These are phyloP conservation scores for Trichoderma reesei DNA, from an alignment of 495 filamentous ascomycete species.

Conservation along the genomic window DNA sequence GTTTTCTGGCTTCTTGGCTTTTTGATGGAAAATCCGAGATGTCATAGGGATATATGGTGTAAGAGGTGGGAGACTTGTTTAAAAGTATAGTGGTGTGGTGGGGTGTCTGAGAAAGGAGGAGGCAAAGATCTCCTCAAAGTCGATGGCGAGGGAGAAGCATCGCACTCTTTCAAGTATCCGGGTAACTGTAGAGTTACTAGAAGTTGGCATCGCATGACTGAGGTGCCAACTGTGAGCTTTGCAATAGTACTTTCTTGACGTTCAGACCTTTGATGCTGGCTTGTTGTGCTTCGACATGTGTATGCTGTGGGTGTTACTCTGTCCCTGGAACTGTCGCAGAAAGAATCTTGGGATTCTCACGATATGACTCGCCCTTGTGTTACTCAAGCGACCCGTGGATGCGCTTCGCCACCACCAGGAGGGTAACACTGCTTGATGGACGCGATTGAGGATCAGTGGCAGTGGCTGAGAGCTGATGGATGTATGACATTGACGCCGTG, in stretches of 20 bases:
- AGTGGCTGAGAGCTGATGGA: too few relatives aligned
- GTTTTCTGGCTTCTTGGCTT: neutral
- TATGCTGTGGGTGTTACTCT: neutral
- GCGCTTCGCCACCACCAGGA: too few relatives aligned
- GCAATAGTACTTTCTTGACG: slow-evolving; percentile 7
- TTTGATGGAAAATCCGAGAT: neutral
- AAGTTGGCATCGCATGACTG: neutral
- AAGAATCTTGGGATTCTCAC: too few relatives aligned
- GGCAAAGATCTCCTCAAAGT: neutral
- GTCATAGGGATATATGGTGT: slow-evolving; percentile 3
- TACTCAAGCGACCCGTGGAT: too few relatives aligned
- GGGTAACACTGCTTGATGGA: too few relatives aligned
- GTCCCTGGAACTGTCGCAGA: too few relatives aligned
- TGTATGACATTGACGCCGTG: too few relatives aligned
- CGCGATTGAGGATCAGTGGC: too few relatives aligned
- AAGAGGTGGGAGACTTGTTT: slow-evolving; percentile 5
- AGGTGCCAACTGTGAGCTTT: slow-evolving; percentile 1
- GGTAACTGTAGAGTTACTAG: neutral
- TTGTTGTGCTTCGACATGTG: neutral
- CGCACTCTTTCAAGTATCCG: neutral
- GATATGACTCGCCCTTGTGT: too few relatives aligned
- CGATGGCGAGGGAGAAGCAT: neutral
- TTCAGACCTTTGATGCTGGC: neutral
- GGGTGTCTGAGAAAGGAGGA: neutral
- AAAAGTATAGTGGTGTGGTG: neutral